Conservation (phyloP, 306 rosid species). For the Quercus bicolor region DNA sequence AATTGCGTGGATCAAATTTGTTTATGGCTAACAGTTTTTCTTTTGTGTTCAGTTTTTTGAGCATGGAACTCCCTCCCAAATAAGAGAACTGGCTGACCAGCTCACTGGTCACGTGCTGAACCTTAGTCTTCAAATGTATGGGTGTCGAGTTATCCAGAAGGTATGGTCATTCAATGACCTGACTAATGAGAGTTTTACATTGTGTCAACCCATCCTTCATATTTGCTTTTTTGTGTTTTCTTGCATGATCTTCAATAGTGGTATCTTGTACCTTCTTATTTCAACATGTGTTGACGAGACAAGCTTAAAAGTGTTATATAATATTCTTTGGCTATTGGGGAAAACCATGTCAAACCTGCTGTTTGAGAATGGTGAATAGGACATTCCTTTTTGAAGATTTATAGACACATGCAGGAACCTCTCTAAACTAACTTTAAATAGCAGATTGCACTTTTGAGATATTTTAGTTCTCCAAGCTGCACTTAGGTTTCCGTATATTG, state of each 20-base stretch:
- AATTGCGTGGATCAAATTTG: not conserved
- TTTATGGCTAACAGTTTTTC: not conserved
- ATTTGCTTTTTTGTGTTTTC: not conserved
- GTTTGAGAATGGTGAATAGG: not conserved
- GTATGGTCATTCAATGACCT: constrained; percentile 32
- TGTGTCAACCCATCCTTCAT: constrained; percentile 1
- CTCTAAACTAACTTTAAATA: not conserved
- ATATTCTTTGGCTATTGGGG: not conserved
- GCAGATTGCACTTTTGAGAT: not conserved
- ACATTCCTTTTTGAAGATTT: not conserved
- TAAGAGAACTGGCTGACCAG: constrained; percentile 88
- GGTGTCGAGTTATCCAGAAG: constrained; percentile 97
- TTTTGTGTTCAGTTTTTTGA: constrained; percentile 75
- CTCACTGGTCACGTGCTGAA: constrained; percentile 80
- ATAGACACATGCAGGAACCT: not conserved
- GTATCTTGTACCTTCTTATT: not conserved
- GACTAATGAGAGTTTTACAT: not conserved
- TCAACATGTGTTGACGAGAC: not conserved
- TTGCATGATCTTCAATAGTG: not conserved
- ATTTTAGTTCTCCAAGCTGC: not conserved
- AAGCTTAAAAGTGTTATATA: not conserved
- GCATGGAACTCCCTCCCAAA: constrained; percentile 79
- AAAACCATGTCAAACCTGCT: not conserved
- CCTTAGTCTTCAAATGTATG: constrained; percentile 98
- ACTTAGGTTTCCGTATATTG: not conserved